Evolutionary conservation across 176 grass and related monocot species (phyloP), one percentile per base, ranked within the genome.

Genomic region (Eremochloa ophiuroides): DNA sequence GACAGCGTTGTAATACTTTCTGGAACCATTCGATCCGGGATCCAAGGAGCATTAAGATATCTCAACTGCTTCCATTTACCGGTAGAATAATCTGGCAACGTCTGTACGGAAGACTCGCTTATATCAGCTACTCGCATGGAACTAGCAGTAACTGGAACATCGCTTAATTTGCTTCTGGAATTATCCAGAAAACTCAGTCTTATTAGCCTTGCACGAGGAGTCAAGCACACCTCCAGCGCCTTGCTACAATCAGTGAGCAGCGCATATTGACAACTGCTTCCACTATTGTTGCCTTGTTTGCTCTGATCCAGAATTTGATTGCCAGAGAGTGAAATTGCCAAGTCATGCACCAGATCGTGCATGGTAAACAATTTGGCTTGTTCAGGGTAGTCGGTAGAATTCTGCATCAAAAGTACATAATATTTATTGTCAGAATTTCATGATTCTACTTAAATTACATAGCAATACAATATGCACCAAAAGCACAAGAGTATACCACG

Each of bases 341-440:
- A 53, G 9, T 88, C 80, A 37, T 77, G 79, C 16, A 83, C 86
- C 22, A 88, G 43, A 55, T 88, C 72, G 56, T 88, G 86, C 80
- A 88, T 83, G 6, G 2, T 68, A 12, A 70, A 67, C 7, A 56
- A 11, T 28, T 46, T 42, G 22, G 13, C 6, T 31, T n/a, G 1
- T 28, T 60, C 14, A 13, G 42, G 0, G 0, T 42, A 11, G 5
- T 0, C 1, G 10, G 3, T 1, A 80, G 16, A 10, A 41, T 0
- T 58, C 78, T 80, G 65, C 17, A 60, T 20, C 35, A 71, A 42
- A 80, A 68, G 4, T 7, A 23, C 18, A 1, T 47, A 9, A 2
- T 62, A 28, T 2, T 6, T 23, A 1, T 2, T 47, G 27, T 78
- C 5, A 65, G 59, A 10, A n/a, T 25, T 35, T 66, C 40, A 20